phyloP scores from a whole-genome alignment of 495 filamentous ascomycete genomes.

The Lophiotrema nucula region DNA sequence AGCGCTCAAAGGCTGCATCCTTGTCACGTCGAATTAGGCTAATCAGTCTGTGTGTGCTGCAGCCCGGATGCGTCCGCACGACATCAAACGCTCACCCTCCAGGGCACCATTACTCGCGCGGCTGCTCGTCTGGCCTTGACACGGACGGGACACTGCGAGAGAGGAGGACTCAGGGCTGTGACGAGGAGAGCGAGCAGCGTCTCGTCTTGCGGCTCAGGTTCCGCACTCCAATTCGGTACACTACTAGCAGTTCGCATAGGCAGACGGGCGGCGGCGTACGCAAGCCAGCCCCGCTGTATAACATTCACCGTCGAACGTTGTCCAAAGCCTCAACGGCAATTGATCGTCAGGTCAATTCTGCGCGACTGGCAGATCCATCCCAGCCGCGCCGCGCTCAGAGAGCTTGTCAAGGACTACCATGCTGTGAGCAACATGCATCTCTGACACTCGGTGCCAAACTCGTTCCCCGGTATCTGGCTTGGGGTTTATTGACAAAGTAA shows the following conservation, averaged over 20 bases:
- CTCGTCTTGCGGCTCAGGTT: too few relatives aligned
- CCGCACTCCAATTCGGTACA: too few relatives aligned
- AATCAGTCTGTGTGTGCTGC: conserved; percentile 25
- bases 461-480: not conserved
- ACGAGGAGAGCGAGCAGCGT: too few relatives aligned
- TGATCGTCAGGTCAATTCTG: not conserved
- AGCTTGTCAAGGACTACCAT: not conserved
- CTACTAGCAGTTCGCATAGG: not conserved
- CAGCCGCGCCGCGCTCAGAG: not conserved
- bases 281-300: conserved; percentile 21
- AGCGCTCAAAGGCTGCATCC: conserved; percentile 1
- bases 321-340: not conserved
- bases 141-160: not conserved
- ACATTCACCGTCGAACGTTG: conserved; percentile 3
- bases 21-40: conserved; percentile 31
- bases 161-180: not conserved
- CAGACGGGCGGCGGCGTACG: not conserved
- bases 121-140: not conserved
- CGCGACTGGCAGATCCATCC: not conserved
- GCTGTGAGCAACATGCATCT: not conserved
- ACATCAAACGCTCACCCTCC: conserved; percentile 17
- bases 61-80: conserved; percentile 26
- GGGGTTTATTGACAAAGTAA: too few relatives aligned
- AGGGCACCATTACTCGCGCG: conserved; percentile 13
- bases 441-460: not conserved